A percentile compares a stretch with the other conserved stretches of the same genome.
These are phyloP conservation scores for Paraleonurus japonicus DNA, from an alignment of 257 asterid genomes.

Conservation along the genomic window DNA sequence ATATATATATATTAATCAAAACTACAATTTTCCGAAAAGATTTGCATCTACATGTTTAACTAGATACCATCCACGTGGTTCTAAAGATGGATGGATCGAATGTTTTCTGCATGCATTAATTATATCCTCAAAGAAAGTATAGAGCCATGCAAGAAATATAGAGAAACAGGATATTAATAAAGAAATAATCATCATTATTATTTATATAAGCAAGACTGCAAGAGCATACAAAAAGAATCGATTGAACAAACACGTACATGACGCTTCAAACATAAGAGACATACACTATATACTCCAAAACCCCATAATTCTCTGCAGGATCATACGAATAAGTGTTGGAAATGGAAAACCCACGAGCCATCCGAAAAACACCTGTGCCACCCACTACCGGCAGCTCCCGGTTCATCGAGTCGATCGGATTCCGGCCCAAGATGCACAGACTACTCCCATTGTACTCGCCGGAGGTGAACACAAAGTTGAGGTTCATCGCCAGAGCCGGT, in stretches of 20 bases:
- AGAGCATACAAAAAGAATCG: not conserved
- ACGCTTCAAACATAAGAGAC: constrained; percentile 12
- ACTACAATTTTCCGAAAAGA: too few species aligned
- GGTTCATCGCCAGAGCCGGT: constrained; percentile 23
- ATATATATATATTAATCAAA: too few species aligned
- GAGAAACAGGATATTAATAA: too few species aligned
- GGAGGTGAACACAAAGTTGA: constrained; percentile 23
- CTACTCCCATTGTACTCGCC: constrained; percentile 31
- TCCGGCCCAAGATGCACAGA: constrained; percentile 23
- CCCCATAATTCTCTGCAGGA: constrained; percentile 7
- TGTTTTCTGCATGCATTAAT: too few species aligned
- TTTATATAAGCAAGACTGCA: too few species aligned
- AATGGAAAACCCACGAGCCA: constrained; percentile 30
- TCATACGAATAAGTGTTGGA: constrained; percentile 27
- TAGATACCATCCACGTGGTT: too few species aligned
- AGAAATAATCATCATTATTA: not conserved
- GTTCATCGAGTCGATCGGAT: constrained; percentile 3
- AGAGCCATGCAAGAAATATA: too few species aligned
- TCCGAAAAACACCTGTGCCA: constrained; percentile 24
- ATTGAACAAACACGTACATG: not conserved
- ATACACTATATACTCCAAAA: constrained; percentile 28
- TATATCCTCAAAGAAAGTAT: not conserved
- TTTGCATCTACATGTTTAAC: too few species aligned
- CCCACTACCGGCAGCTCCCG: constrained; percentile 35
- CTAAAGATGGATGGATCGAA: too few species aligned